These are phyloP conservation scores for Colletotrichum coccodes DNA, from an alignment of 2,329 filamentous ascomycete species.

Conservation along the genomic window DNA sequence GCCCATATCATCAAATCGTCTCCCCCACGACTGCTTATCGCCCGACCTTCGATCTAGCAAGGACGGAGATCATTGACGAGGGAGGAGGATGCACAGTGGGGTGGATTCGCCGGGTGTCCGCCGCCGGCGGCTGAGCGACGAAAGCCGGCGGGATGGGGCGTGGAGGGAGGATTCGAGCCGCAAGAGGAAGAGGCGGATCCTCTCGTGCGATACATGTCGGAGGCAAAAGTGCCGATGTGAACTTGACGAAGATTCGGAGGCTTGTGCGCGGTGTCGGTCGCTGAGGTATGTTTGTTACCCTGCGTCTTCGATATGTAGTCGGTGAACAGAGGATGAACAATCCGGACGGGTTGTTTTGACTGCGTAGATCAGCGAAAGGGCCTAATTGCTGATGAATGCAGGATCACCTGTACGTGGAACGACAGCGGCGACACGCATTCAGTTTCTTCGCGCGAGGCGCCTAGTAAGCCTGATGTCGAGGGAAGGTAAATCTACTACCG, in stretches of 20 bases:
- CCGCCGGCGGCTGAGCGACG: slow-evolving; percentile 21
- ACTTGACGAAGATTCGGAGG: slow-evolving; percentile 27
- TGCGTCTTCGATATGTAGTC: background rate
- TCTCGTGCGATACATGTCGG: slow-evolving; percentile 32
- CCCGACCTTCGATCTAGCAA: background rate
- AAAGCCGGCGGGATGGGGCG: slow-evolving; percentile 12
- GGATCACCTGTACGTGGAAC: slow-evolving; percentile 31
- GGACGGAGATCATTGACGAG: background rate
- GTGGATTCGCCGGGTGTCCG: background rate
- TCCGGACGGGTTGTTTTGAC: background rate
- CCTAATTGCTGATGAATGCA: background rate
- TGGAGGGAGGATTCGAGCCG: slow-evolving; percentile 19
- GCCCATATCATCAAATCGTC: background rate
- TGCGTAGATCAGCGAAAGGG: background rate
- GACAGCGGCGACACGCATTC: slow-evolving; percentile 31
- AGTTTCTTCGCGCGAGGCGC: slow-evolving; percentile 11
- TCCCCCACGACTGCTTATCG: background rate
- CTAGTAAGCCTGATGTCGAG: slow-evolving; percentile 17
- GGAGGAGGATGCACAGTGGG: background rate
- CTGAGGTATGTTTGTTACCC: slow-evolving; percentile 15
- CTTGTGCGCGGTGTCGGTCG: slow-evolving; percentile 30
- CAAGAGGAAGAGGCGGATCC: slow-evolving; percentile 30
- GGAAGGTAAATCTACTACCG: slow-evolving; percentile 3
- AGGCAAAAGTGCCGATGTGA: slow-evolving; percentile 33
- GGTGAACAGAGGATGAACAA: background rate